phyloP scores from a whole-genome alignment of 2,329 filamentous ascomycete species.

The Cyphellophora attinorum region DNA sequence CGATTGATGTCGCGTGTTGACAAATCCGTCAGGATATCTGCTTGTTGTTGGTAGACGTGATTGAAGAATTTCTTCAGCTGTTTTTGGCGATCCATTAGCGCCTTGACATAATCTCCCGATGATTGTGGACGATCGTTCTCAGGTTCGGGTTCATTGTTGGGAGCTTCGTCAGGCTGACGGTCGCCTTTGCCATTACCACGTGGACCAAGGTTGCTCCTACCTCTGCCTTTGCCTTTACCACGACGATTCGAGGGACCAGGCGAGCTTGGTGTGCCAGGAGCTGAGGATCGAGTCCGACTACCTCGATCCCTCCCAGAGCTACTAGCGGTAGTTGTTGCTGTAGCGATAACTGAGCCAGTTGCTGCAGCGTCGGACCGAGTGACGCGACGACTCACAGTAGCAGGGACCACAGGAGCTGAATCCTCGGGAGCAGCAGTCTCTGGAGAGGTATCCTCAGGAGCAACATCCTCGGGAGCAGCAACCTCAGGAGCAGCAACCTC shows the following conservation, averaged over 20 bases:
- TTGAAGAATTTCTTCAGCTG: slow-evolving; percentile 33
- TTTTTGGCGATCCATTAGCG: slow-evolving; percentile 30
- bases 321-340: too few relatives aligned
- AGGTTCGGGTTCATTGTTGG: slow-evolving; percentile 24
- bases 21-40: slow-evolving; percentile 29
- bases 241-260: slow-evolving; percentile 15
- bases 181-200: slow-evolving; percentile 17
- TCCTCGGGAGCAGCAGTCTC: too few relatives aligned
- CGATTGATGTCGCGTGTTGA: slow-evolving; percentile 28
- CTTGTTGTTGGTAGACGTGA: slow-evolving; percentile 30
- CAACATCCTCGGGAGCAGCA: too few relatives aligned
- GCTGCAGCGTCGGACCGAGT: too few relatives aligned
- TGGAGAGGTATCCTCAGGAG: too few relatives aligned
- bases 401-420: too few relatives aligned
- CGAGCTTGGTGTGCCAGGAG: too few relatives aligned
- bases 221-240: slow-evolving; percentile 22
- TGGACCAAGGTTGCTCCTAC: slow-evolving; percentile 22
- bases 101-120: slow-evolving; percentile 11
- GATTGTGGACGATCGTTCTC: slow-evolving; percentile 22
- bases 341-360: too few relatives aligned
- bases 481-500: too few relatives aligned
- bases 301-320: too few relatives aligned
- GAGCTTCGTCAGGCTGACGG: slow-evolving; percentile 22
- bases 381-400: too few relatives aligned
- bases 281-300: too few relatives aligned